Evolutionary conservation across 306 rosid genomes (phyloP).

Genomic region (Hylodesmum podocarpum): DNA sequence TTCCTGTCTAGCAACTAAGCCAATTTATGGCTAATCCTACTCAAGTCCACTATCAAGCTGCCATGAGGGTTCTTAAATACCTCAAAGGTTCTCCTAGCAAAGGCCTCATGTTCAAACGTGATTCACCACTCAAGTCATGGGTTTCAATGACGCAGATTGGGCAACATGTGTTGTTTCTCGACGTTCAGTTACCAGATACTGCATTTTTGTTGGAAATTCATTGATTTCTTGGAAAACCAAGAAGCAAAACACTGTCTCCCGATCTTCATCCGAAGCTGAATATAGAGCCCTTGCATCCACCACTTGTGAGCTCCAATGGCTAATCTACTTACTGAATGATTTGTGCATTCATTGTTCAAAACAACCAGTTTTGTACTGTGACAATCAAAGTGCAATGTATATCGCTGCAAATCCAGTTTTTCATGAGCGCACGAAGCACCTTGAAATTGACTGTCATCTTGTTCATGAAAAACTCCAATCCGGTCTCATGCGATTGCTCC

Average conservation of each 20-base stretch:
- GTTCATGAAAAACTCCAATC: background rate
- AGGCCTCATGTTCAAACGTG: background rate
- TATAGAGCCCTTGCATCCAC: too few species aligned
- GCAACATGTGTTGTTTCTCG: background rate
- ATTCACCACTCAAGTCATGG: background rate
- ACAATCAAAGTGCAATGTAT: background rate
- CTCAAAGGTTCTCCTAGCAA: background rate
- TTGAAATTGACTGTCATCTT: too few species aligned
- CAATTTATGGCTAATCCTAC: background rate
- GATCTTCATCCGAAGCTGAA: background rate
- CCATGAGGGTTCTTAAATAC: background rate
- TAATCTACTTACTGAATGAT: too few species aligned
- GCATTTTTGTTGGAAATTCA: background rate
- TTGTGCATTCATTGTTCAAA: background rate
- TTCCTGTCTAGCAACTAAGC: background rate
- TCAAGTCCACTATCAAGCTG: background rate
- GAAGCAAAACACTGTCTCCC: background rate
- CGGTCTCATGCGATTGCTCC: background rate
- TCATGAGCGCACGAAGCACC: too few species aligned
- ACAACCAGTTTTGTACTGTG: background rate
- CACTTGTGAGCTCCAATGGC: too few species aligned
- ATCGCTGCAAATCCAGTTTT: background rate
- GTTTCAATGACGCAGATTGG: background rate
- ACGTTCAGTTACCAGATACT: background rate
- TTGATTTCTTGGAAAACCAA: background rate